phyloP scores from a whole-genome alignment of 2,329 filamentous ascomycete genomes.

The Pseudogymnoascus sp. region DNA sequence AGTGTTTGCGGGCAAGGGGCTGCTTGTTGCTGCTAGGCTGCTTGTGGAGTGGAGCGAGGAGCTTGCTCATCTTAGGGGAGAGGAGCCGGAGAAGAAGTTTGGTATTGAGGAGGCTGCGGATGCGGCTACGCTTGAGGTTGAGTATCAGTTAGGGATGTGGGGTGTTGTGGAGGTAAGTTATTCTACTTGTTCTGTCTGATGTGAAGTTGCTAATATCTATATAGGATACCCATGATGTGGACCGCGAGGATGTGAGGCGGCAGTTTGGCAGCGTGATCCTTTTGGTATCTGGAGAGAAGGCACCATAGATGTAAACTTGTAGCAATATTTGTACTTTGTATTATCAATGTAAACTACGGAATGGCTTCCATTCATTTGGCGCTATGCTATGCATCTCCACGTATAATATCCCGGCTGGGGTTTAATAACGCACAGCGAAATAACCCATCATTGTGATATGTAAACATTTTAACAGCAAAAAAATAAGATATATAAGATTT shows the following conservation, averaged over 20 bases:
- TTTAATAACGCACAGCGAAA: background rate
- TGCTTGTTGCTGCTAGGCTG: slow-evolving; percentile 70
- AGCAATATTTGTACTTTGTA: background rate
- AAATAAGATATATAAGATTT: background rate
- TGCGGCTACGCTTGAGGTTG: slow-evolving; percentile 75
- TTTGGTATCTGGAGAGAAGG: slow-evolving; percentile 57
- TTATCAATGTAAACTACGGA: background rate
- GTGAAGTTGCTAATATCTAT: background rate
- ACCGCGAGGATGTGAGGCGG: slow-evolving; percentile 79
- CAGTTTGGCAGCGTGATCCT: slow-evolving; percentile 84
- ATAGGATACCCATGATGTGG: slow-evolving; percentile 86
- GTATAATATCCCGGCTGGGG: background rate
- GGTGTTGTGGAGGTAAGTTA: slow-evolving; percentile 70
- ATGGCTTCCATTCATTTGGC: background rate
- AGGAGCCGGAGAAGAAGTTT: slow-evolving; percentile 43
- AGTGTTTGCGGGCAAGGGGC: slow-evolving; percentile 77
- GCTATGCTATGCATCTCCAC: slow-evolving; percentile 3
- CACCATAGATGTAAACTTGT: background rate
- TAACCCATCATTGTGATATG: background rate
- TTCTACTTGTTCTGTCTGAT: background rate
- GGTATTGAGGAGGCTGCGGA: slow-evolving; percentile 76
- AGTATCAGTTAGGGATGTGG: slow-evolving; percentile 87
- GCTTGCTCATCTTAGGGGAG: slow-evolving; percentile 43
- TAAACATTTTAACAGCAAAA: background rate
- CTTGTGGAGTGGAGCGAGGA: slow-evolving; percentile 84